phyloP scores from a whole-genome alignment of 345 rosid genomes.

The Brassica rapa region DNA sequence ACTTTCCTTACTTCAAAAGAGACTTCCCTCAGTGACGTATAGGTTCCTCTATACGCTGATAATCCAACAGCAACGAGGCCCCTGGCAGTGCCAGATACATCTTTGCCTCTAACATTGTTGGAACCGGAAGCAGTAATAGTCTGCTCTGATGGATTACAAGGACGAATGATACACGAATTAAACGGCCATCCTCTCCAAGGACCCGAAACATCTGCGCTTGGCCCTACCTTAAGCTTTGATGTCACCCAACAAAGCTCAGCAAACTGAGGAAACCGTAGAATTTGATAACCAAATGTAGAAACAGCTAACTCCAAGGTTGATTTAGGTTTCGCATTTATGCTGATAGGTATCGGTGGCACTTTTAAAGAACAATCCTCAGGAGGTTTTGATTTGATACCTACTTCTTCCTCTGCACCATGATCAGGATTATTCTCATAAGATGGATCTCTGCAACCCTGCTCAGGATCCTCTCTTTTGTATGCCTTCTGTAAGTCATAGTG shows the following conservation, averaged over 20 bases:
- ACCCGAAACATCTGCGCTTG: constrained; percentile 71
- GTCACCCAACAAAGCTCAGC: constrained; percentile 98
- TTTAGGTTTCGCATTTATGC: constrained; percentile 63
- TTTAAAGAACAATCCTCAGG: constrained; percentile 43
- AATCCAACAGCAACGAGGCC: constrained; percentile 90
- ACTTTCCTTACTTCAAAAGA: constrained; percentile 79
- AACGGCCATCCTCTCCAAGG: constrained; percentile 98
- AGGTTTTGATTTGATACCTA: constrained; percentile 36
- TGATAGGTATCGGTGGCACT: constrained; percentile 47
- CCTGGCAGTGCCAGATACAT: constrained; percentile 64
- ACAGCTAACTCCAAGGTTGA: constrained; percentile 71
- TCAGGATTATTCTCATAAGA: constrained; percentile 23
- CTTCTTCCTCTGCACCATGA: constrained; percentile 36
- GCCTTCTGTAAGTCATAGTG: constrained; percentile 36
- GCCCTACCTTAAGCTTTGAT: constrained; percentile 93
- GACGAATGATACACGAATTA: constrained; percentile 84
- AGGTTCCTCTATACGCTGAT: constrained; percentile 73
- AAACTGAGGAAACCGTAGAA: constrained; percentile 88
- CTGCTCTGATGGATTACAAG: constrained; percentile 51
- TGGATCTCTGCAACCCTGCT: constrained; percentile 34
- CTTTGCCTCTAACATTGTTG: constrained; percentile 61
- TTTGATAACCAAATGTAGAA: constrained; percentile 81
- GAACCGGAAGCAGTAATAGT: constrained; percentile 48
- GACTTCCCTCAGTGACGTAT: constrained; percentile 73
- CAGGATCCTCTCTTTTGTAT: constrained; percentile 34